Evolutionary conservation across 352 stramenopile species (phyloP), one percentile per base, ranked within the genome.

Genomic region (Phytophthora pini): DNA sequence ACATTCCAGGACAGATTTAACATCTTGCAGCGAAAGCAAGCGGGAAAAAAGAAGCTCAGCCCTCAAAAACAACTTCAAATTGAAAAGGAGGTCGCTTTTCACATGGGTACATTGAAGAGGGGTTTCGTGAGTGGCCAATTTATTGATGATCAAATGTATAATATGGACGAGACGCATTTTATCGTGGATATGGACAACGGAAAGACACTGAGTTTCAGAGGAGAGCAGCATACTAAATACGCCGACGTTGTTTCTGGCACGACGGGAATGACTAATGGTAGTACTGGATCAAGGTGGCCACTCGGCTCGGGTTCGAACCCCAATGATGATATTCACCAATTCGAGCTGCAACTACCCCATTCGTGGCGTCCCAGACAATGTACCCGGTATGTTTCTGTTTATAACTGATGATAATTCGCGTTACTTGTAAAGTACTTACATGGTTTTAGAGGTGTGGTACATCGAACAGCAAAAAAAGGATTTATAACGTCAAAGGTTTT

Each of bases 171-270:
- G 12, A 49, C 17, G 10, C 22, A 49, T 49, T 29, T 31, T 49
- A 12, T 31, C n/a, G 22, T 48, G n/a, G 41, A 48, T 29, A 48
- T 32, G 43, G 43, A 49, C n/a, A 49, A 31, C 20, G 8, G 9
- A 32, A 49, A 48, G 9, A 49, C 43, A n/a, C 22, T 49, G 17
- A 49, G 22, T 6, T n/a, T 49, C 43, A 49, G 17, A 34, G 43
- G 43, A n/a, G 22, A 49, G 29, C 17, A 48, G n/a, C 8, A 48
- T n/a, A 49, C 32, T 4, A 13, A 22, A 26, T 32, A 49, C 32
- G 7, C 2, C 11, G 31, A 38, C 43, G 22, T 49, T 34, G 43
- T 49, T 12, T 49, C 22, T 10, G 43, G 43, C 24, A 17, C 22
- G 17, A 49, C 22, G 13, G 43, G 43, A 7, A 49, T 49, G 43